Evolutionary conservation across 148 eudicot species (phyloP).

Genomic region (Spergularia marina): DNA sequence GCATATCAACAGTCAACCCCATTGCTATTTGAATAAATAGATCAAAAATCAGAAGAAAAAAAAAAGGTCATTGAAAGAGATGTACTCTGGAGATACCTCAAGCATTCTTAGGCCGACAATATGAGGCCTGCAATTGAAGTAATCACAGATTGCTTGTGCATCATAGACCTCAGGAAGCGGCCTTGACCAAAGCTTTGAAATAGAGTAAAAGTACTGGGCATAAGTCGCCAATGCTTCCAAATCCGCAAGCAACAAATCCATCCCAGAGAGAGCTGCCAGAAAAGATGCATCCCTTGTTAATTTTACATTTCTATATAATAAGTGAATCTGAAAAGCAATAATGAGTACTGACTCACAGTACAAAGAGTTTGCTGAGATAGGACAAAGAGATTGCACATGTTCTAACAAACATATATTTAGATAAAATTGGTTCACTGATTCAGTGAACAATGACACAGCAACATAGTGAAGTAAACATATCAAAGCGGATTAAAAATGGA

Average conservation of each 20-base stretch:
- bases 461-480: no score
- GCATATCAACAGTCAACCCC: no score
- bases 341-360: background rate
- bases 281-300: background rate
- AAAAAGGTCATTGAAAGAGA: background rate
- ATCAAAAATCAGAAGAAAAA: background rate
- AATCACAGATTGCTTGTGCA: constrained; percentile 58
- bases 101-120: constrained; percentile 76
- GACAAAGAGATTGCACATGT: no score
- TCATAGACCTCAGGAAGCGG: constrained; percentile 92
- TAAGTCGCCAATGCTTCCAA: constrained; percentile 70
- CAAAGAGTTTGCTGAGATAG: background rate
- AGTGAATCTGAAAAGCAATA: background rate
- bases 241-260: constrained; percentile 82
- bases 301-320: background rate
- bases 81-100: constrained; percentile 50
- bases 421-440: no score
- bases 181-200: constrained; percentile 73
- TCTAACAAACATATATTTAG: no score
- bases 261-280: constrained; percentile 70
- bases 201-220: constrained; percentile 51
- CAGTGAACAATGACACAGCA: no score
- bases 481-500: no score
- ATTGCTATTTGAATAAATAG: background rate
- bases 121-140: constrained; percentile 89